phyloP scores from a whole-genome alignment of 2,329 filamentous ascomycete species.

The Colletotrichum incanum region DNA sequence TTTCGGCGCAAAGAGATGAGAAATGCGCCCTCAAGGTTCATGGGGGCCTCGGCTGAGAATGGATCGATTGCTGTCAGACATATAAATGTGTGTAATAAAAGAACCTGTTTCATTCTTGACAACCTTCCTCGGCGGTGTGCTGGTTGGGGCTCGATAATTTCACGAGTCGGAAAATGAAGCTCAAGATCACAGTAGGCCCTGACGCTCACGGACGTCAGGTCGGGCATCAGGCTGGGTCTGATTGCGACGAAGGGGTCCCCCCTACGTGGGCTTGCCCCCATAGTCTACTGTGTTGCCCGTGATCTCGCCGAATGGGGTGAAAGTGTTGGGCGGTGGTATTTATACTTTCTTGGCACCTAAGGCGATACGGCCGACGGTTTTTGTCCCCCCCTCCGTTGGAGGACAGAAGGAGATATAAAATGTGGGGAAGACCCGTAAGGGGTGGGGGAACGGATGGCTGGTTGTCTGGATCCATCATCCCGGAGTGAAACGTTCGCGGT shows the following conservation, averaged over 20 bases:
- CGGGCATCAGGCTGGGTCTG: neutral
- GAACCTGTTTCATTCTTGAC: neutral
- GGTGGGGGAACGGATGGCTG: neutral
- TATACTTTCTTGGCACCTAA: neutral
- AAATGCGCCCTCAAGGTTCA: neutral
- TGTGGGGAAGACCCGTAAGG: neutral
- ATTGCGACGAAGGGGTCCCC: too few species aligned
- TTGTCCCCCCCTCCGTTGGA: too few species aligned
- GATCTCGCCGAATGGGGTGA: neutral
- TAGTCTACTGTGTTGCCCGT: neutral
- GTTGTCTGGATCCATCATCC: neutral
- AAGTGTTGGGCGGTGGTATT: neutral
- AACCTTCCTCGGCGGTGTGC: neutral
- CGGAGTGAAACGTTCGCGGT: neutral
- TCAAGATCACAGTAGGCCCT: too few species aligned
- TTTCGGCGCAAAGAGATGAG: neutral
- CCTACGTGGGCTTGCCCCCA: neutral
- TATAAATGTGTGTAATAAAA: conserved; percentile 31
- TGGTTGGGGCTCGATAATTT: neutral
- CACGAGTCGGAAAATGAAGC: neutral
- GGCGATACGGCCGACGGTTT: neutral
- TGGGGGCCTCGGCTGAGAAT: neutral
- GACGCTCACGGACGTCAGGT: neutral
- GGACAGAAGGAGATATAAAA: neutral
- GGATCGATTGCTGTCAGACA: neutral